Conservation (phyloP, 2,329 filamentous ascomycete genomes). For the Ceratocystis papillata region DNA sequence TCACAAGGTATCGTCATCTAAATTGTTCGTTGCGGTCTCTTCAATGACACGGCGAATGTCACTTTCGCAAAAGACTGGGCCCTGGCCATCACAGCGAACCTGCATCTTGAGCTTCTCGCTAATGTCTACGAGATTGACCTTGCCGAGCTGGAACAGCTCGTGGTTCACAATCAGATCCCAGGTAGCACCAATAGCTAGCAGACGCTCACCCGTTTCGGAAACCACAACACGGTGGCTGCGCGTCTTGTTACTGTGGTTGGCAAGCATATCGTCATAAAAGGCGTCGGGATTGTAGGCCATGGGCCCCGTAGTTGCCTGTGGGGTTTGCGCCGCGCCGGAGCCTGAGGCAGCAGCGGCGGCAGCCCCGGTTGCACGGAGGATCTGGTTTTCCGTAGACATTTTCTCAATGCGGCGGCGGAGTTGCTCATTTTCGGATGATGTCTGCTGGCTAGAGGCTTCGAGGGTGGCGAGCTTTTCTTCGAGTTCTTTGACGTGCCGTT, state of each 20-base stretch:
- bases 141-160: constrained; percentile 61
- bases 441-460: constrained; percentile 59
- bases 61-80: constrained; percentile 75
- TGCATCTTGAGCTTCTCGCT: constrained; percentile 64
- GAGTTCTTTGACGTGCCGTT: constrained; percentile 85
- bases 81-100: constrained; percentile 75
- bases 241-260: constrained; percentile 51
- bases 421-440: constrained; percentile 74
- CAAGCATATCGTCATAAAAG: constrained; percentile 54
- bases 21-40: constrained; percentile 62
- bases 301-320: constrained; percentile 46
- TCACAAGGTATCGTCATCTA: constrained; percentile 61
- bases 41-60: constrained; percentile 65
- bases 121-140: constrained; percentile 72
- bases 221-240: constrained; percentile 59
- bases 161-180: constrained; percentile 86
- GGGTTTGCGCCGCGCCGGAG: constrained; percentile 29
- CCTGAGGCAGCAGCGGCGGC: constrained; percentile 29
- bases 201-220: constrained; percentile 53
- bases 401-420: constrained; percentile 75
- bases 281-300: constrained; percentile 62
- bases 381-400: constrained; percentile 82
- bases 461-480: constrained; percentile 68
- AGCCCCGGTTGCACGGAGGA: constrained; percentile 60
- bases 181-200: constrained; percentile 65